Conservation (phyloP, 2,329 filamentous ascomycete species). For the Verticillium nubilum region DNA sequence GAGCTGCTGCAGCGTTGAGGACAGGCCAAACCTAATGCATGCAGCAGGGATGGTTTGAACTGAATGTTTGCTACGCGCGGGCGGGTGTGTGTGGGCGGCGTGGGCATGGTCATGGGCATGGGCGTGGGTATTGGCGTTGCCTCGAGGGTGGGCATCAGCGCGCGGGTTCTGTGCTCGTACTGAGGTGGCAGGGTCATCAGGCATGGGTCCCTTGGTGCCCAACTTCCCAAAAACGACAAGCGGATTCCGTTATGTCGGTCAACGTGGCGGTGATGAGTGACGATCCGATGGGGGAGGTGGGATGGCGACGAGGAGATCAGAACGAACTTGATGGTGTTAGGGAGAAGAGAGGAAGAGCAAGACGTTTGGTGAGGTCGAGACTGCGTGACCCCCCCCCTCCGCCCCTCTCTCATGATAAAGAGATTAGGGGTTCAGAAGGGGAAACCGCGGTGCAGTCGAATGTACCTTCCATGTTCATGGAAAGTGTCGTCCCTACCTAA, state of each 20-base stretch:
- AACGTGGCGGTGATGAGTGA: not conserved
- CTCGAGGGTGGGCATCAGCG: not conserved
- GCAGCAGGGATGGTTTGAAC: not conserved
- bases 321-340: not conserved
- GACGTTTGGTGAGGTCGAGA: too few species aligned
- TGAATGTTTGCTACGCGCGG: not conserved
- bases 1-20: not conserved
- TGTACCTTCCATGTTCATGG: not conserved
- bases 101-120: not conserved
- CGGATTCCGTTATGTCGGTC: not conserved
- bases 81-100: not conserved
- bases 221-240: not conserved
- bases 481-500: too few species aligned
- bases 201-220: not conserved
- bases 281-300: not conserved
- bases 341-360: too few species aligned
- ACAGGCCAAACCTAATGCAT: not conserved
- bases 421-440: too few species aligned
- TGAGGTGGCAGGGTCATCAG: not conserved
- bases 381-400: too few species aligned
- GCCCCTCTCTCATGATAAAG: too few species aligned
- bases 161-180: not conserved
- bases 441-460: not conserved
- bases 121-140: not conserved
- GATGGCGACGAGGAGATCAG: not conserved